Evolutionary conservation across 257 asterid species (phyloP).

Genomic region (Fraxinus pennsylvanica): DNA sequence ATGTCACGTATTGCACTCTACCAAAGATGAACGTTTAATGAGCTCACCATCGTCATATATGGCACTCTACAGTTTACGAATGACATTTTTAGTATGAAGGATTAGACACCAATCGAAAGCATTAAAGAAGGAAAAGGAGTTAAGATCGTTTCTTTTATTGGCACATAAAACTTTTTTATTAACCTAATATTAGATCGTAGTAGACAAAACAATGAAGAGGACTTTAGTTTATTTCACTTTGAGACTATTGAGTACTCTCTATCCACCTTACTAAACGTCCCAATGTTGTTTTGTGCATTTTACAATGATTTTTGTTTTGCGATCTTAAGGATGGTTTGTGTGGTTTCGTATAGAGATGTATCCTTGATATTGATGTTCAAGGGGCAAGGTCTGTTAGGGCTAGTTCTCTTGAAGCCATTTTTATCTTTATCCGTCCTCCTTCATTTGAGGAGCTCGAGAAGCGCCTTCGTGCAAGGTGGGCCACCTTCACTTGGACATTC

Average conservation of each 20-base stretch:
- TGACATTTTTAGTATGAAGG: too few species aligned
- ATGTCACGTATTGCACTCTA: too few species aligned
- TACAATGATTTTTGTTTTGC: conserved; percentile 21
- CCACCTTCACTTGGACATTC: conserved; percentile 20
- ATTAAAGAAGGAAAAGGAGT: too few species aligned
- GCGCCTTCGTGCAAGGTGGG: conserved; percentile 97
- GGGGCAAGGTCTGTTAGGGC: conserved; percentile 96
- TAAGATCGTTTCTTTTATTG: neutral
- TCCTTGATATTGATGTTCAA: conserved; percentile 98
- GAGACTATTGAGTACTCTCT: neutral
- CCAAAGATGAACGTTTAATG: neutral
- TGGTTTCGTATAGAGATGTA: conserved; percentile 83
- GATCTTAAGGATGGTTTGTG: conserved; percentile 35
- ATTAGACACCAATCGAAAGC: neutral
- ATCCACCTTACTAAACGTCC: neutral
- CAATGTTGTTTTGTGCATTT: neutral
- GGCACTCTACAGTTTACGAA: neutral
- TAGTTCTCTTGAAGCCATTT: conserved; percentile 89
- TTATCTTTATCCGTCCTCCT: conserved; percentile 91
- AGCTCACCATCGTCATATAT: neutral
- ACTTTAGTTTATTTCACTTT: too few species aligned
- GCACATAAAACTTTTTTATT: too few species aligned
- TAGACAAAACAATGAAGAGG: neutral
- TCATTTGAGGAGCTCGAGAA: conserved; percentile 96
- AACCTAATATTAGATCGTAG: too few species aligned